These are phyloP conservation scores for Sechiopsis laciniata DNA, from an alignment of 306 rosid genomes.

Conservation along the genomic window DNA sequence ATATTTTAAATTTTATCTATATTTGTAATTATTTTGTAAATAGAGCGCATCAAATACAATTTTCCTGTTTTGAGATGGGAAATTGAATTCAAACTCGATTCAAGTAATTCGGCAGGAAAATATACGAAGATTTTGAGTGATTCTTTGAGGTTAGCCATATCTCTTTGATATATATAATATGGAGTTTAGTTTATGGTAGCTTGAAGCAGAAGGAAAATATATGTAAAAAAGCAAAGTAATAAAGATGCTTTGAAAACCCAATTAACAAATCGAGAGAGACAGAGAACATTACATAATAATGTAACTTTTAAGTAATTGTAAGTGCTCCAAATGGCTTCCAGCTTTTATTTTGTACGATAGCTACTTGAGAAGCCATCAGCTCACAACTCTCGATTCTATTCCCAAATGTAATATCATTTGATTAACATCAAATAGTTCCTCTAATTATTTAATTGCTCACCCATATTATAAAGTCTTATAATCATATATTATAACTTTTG, in stretches of 20 bases:
- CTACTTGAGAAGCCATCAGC: slow-evolving; percentile 7
- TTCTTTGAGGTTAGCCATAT: not conserved
- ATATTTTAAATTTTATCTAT: too few species aligned
- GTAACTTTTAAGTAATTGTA: slow-evolving; percentile 13
- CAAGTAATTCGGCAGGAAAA: not conserved
- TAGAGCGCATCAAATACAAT: too few species aligned
- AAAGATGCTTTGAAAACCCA: slow-evolving; percentile 16
- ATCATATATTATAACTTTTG: not conserved
- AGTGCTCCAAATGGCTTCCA: slow-evolving; percentile 18
- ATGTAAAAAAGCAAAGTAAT: not conserved
- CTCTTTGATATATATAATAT: not conserved
- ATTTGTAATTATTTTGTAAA: too few species aligned
- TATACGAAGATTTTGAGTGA: not conserved
- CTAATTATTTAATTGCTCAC: not conserved
- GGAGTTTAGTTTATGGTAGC: not conserved
- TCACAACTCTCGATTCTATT: slow-evolving; percentile 14
- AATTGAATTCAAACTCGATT: not conserved
- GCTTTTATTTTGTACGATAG: slow-evolving; percentile 6
- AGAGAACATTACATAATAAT: not conserved
- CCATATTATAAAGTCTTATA: not conserved
- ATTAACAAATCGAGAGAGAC: not conserved
- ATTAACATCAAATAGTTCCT: not conserved
- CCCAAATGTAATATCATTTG: not conserved
- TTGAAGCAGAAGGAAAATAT: slow-evolving; percentile 15
- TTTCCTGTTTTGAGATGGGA: too few species aligned